Evolutionary conservation across 495 filamentous ascomycete genomes (phyloP).

Genomic region (Xylaria telfairii): DNA sequence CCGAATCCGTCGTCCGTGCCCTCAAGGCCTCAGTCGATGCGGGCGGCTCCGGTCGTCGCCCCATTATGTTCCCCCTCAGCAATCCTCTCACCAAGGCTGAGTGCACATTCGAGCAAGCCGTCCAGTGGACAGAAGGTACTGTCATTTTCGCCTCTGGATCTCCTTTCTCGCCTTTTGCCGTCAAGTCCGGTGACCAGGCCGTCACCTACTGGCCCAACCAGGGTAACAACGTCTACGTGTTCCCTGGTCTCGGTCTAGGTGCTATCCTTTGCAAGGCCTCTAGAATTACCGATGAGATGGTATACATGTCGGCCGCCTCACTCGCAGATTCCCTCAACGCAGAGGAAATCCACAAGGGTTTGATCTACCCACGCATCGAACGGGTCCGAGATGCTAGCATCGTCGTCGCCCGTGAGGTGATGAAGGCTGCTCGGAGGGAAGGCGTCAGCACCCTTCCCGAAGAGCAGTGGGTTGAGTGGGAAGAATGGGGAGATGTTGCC

Average conservation of each 20-base stretch:
- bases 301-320: slow-evolving; percentile 86
- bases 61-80: slow-evolving; percentile 92
- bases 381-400: slow-evolving; percentile 91
- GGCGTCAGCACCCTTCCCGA: slow-evolving; percentile 64
- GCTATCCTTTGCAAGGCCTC: slow-evolving; percentile 91
- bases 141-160: slow-evolving; percentile 94
- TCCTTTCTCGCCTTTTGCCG: slow-evolving; percentile 80
- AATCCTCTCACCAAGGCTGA: slow-evolving; percentile 96
- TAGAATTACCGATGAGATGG: slow-evolving; percentile 92
- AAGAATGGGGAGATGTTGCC: slow-evolving; percentile 77
- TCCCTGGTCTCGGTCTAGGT: slow-evolving; percentile 94
- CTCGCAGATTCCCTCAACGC: slow-evolving; percentile 78
- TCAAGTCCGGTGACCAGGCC: slow-evolving; percentile 66
- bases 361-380: slow-evolving; percentile 92
- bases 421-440: slow-evolving; percentile 77
- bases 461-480: slow-evolving; percentile 80
- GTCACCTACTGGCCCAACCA: slow-evolving; percentile 87
- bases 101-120: slow-evolving; percentile 92
- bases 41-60: slow-evolving; percentile 76
- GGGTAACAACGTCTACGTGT: slow-evolving; percentile 91
- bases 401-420: slow-evolving; percentile 86
- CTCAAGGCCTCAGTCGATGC: slow-evolving; percentile 70
- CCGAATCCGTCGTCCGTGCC: slow-evolving; percentile 80
- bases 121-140: slow-evolving; percentile 86
- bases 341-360: slow-evolving; percentile 78